phyloP scores from a whole-genome alignment of 2,329 filamentous ascomycete species.

The Saccharata proteae region DNA sequence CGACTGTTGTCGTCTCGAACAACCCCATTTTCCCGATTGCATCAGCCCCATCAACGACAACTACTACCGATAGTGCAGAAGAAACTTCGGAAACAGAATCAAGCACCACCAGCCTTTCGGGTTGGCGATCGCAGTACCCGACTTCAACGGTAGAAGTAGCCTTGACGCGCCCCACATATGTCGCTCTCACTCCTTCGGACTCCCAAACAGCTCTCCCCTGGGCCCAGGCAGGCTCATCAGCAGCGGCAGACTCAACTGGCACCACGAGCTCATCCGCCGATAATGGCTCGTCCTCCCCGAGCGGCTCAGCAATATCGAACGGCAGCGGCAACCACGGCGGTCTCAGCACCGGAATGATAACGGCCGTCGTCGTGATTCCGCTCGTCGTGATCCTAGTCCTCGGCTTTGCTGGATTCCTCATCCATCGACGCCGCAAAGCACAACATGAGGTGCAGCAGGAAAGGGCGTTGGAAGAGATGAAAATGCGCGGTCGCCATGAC shows the following conservation, averaged over 20 bases:
- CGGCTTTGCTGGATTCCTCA: constrained; percentile 1
- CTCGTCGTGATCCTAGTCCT: constrained; percentile 2
- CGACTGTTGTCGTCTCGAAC: too few species aligned
- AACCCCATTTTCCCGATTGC: too few species aligned
- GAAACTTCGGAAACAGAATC: neutral
- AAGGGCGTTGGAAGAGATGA: constrained; percentile 5
- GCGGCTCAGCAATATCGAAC: neutral
- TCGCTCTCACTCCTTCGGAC: neutral
- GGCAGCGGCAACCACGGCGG: neutral
- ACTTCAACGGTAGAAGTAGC: too few species aligned
- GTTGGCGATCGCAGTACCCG: too few species aligned
- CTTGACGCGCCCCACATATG: too few species aligned
- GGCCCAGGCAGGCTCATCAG: neutral
- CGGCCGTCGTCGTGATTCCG: constrained; percentile 3
- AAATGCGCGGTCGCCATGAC: constrained; percentile 2
- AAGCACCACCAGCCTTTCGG: too few species aligned
- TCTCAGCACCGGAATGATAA: neutral
- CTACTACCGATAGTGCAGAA: neutral
- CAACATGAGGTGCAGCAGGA: neutral
- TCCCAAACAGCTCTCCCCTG: neutral
- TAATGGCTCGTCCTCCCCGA: neutral
- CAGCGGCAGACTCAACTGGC: neutral
- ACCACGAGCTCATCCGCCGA: neutral
- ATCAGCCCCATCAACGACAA: too few species aligned
- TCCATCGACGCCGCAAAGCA: constrained; percentile 5